Base-by-base conservation (phyloP, 108 stramenopile species). In the Pseudonitzschia multiseries region DNA sequence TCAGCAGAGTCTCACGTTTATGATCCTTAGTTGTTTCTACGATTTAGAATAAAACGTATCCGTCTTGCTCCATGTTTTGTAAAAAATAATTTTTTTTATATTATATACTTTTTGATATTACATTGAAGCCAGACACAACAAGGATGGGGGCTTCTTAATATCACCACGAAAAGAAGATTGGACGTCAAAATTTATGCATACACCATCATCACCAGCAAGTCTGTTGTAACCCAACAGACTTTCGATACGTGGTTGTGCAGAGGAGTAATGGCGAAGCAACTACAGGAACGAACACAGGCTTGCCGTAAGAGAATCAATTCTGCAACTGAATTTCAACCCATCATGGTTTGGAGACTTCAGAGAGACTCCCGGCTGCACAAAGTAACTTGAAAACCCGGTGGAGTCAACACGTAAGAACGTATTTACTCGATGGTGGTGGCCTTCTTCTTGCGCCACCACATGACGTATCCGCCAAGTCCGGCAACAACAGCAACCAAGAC, bases 391-490 rank as follows among this genome's bases (percentile, higher is more conserved):
- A 48, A 48, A 48, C 14, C 46, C 46, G 46, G 46, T 48, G 46
- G 46, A 48, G 21, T 26, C 22, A 51, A 56, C 54, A 24, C 54
- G 26, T 24, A 24, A 22, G 24, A 56, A 56, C 26, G 54, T 10
- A 15, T 63, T 63, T 63, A 63, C 62, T 63, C 62, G 62, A 41
- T 40, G 66, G 44, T 31, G 46, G 21, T 48, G 42, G 66, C 66
- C 80, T 81, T 81, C 69, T 69, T 81, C 74, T 81, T 75, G 74
- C 73, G 74, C 80, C 74, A 75, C 74, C 74, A 81, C 33, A 72
- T 33, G 52, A 74, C 56, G 74, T 81, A 81, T 60, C 62, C 66
- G 18, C 17, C 80, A 59, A 69, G 31, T 41, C 80, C 80, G 26
- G 32, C 71, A 61, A 75, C 57, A 27, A 51, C 61, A 51, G 42